Evolutionary conservation across 2,329 filamentous ascomycete species (phyloP).

Genomic region (Calonectria pauciramosa): DNA sequence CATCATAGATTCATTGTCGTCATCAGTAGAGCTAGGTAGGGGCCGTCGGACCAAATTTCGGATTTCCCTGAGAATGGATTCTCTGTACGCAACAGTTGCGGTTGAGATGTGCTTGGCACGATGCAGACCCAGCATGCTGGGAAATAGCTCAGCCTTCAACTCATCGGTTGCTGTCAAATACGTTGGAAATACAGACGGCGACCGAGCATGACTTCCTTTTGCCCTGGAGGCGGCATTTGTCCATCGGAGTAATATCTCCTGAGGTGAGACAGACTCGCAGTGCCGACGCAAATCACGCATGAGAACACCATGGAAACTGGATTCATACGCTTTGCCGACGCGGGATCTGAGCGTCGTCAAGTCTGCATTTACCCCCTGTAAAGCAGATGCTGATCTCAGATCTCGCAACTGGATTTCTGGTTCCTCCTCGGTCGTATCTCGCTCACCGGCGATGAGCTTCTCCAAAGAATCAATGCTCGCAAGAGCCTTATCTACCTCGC

Average conservation of each 20-base stretch:
- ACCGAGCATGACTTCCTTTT: constrained; percentile 75
- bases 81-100: constrained; percentile 87
- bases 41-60: constrained; percentile 86
- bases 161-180: constrained; percentile 82
- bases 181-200: constrained; percentile 78
- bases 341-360: constrained; percentile 81
- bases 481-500: constrained; percentile 86
- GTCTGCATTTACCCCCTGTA: constrained; percentile 85
- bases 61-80: constrained; percentile 87
- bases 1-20: constrained; percentile 92
- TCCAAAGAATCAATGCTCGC: constrained; percentile 84
- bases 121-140: constrained; percentile 83
- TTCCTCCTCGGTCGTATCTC: constrained; percentile 54
- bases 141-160: constrained; percentile 78
- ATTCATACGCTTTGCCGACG: constrained; percentile 89
- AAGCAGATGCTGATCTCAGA: constrained; percentile 80
- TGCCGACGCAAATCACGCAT: constrained; percentile 87
- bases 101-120: constrained; percentile 83
- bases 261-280: constrained; percentile 76
- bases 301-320: constrained; percentile 82
- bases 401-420: constrained; percentile 68
- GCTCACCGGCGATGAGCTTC: constrained; percentile 81
- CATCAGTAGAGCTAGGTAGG: constrained; percentile 92
- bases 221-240: constrained; percentile 80
- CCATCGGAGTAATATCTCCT: constrained; percentile 88